Evolutionary conservation across 257 asterid genomes (phyloP), one percentile per base, ranked within the genome.

Genomic region (Cynanchum wilfordii): DNA sequence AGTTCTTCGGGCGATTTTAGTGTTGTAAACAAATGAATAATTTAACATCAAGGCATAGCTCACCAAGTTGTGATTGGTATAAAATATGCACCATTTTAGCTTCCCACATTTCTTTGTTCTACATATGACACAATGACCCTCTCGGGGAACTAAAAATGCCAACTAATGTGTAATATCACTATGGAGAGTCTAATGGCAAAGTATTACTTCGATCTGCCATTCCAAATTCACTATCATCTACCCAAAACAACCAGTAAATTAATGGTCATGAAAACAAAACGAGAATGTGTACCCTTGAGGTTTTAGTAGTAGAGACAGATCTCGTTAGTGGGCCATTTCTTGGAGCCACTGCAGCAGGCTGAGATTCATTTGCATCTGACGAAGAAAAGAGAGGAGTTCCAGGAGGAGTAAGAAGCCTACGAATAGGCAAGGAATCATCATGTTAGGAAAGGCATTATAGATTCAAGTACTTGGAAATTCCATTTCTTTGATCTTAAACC

Each of bases 341-440:
- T 71, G 91, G 86, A 76, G 96, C 88, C 77, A 74, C 73, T 52
- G 80, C 78, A 76, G 81, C 81, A 19, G 83, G 69, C 72, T 77
- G 91, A 78, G 94, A 77, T 78, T 86, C 96, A 81, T 77, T 84
- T 76, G 87, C 90, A 79, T 89, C 90, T 50, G 85, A 73, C 70
- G 96, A 77, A 80, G 99, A 86, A 74, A 88, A 90, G 81, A 92
- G 77, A 51, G 99, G 99, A 81, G 98, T 92, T 76, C 93, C 99
- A 69, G 99, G 99, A 81, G 99, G 99, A 72, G 99, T 95, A 74
- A 95, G 97, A 87, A 95, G 99, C 99, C 99, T 95, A 73, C 66
- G 24, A 55, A 72, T 50, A 74, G 71, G 63, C 63, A 68, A 79
- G 75, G 68, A n/a, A 71, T 2, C 42, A 49, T 5, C 36, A 33